Evolutionary conservation across 371 early-diverging fungal species (phyloP).

Genomic region (Zancudomyces culisetae): DNA sequence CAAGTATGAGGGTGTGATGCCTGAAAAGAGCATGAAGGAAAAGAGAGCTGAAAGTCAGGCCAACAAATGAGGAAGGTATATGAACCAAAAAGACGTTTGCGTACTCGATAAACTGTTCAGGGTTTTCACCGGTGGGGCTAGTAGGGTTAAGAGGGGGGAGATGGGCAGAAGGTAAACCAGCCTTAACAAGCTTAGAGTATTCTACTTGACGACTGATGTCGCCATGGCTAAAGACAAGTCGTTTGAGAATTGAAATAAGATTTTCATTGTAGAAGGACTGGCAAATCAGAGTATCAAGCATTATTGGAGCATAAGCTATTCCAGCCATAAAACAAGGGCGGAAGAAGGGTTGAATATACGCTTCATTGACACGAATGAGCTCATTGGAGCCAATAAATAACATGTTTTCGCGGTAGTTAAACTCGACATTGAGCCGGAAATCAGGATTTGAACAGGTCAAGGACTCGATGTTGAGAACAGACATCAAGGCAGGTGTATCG

Average conservation of each 20-base stretch:
- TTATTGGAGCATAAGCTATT: conserved; percentile 33
- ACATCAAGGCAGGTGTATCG: conserved; percentile 38
- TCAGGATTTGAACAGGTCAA: conserved; percentile 24
- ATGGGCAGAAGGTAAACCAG: conserved; percentile 7
- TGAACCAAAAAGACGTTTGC: conserved; percentile 17
- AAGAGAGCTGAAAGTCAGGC: conserved; percentile 21
- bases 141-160: conserved; percentile 2
- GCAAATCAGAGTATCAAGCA: conserved; percentile 45
- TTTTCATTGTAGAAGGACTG: conserved; percentile 39
- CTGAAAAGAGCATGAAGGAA: conserved; percentile 20
- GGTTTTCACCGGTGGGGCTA: no score
- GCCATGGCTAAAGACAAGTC: conserved; percentile 23
- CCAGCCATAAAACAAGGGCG: conserved; percentile 43
- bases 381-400: conserved; percentile 42
- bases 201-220: conserved; percentile 17
- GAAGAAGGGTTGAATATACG: conserved; percentile 27
- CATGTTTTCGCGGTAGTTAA: conserved; percentile 45
- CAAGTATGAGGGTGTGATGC: conserved; percentile 27
- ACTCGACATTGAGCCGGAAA: conserved; percentile 41
- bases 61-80: conserved; percentile 17
- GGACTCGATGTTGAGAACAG: conserved; percentile 44
- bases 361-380: conserved; percentile 26
- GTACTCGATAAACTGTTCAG: conserved; percentile 1
- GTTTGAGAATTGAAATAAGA: conserved; percentile 30
- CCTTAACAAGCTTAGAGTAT: conserved; percentile 15